phyloP scores from a whole-genome alignment of 164 flowering plant genomes.

The Pachysandra terminalis region DNA sequence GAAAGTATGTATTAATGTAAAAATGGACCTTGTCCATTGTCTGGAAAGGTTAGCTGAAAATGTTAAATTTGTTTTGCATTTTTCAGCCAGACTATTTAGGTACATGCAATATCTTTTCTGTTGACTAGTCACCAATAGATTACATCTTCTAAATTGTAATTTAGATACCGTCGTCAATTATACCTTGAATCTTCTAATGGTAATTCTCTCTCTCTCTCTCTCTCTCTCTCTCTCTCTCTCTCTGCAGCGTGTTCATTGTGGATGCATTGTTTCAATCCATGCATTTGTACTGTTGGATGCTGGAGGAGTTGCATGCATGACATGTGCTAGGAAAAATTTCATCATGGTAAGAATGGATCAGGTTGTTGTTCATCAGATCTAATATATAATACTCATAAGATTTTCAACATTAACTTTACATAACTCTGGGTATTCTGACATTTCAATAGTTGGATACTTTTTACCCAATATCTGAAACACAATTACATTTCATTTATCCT shows the following conservation, averaged over 20 bases:
- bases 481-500: background rate
- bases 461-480: background rate
- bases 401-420: too few relatives aligned
- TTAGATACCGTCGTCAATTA: background rate
- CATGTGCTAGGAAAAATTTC: slow-evolving; percentile 65
- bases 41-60: too few relatives aligned
- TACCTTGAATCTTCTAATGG: slow-evolving; percentile 1
- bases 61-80: background rate
- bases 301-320: slow-evolving; percentile 82
- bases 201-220: too few relatives aligned
- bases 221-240: too few relatives aligned
- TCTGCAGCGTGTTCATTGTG: slow-evolving; percentile 88
- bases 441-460: background rate
- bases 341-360: slow-evolving; percentile 39
- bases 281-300: slow-evolving; percentile 63
- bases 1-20: too few relatives aligned
- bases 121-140: background rate
- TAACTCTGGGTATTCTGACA: too few relatives aligned
- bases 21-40: too few relatives aligned
- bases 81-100: background rate
- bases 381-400: background rate
- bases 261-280: slow-evolving; percentile 78
- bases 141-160: background rate
- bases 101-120: slow-evolving; percentile 1
- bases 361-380: background rate